Evolutionary conservation across 176 grass and related monocot species (phyloP).

Genomic region (Rhynchospora breviuscula): DNA sequence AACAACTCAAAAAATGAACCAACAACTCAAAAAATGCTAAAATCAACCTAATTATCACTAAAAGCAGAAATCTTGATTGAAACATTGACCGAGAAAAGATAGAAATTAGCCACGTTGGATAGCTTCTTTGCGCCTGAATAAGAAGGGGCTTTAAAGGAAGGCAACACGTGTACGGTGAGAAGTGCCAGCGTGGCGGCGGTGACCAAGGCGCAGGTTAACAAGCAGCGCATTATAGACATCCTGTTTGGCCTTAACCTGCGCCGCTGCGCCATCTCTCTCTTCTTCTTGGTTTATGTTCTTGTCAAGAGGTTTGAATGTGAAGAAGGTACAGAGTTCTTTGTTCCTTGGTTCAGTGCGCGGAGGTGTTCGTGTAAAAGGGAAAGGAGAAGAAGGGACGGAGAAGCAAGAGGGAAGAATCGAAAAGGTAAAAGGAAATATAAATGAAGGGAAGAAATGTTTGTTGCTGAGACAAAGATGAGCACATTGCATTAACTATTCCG

Average conservation of each 20-base stretch:
- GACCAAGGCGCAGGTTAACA: slow-evolving; percentile 27
- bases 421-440: background rate
- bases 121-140: slow-evolving; percentile 2
- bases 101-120: slow-evolving; percentile 21
- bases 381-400: background rate
- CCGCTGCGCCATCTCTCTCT: slow-evolving; percentile 8
- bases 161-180: slow-evolving; percentile 24
- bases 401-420: background rate
- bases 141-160: background rate
- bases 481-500: slow-evolving; percentile 11
- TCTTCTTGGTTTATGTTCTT: background rate
- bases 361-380: slow-evolving; percentile 14
- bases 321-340: background rate
- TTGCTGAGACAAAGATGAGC: background rate
- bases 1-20: background rate
- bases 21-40: background rate
- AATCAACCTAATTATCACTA: background rate
- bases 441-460: background rate
- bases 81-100: background rate
- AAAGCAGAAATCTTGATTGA: slow-evolving; percentile 7
- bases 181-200: slow-evolving; percentile 5
- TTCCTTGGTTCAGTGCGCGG: slow-evolving; percentile 10
- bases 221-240: slow-evolving; percentile 12
- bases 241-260: slow-evolving; percentile 21
- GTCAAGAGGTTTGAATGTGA: background rate